These are phyloP conservation scores for Hymenochaete sp. DNA, from an alignment of 1,284 basidiomycete genomes.

Conservation along the genomic window DNA sequence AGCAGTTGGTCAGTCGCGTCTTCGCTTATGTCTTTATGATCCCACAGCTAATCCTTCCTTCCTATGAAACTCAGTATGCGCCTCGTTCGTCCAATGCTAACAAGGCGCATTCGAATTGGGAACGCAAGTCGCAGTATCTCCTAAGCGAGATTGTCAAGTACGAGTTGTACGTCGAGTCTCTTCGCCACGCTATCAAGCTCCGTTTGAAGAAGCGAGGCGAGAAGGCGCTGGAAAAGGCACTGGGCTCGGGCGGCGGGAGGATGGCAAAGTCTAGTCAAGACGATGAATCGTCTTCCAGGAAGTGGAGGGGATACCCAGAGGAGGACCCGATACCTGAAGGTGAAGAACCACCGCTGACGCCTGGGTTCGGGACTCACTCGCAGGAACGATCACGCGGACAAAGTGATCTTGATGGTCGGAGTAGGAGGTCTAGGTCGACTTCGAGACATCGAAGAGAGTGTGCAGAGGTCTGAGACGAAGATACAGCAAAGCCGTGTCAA, in stretches of 20 bases:
- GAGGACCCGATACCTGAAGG: constrained; percentile 21
- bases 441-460: constrained; percentile 8
- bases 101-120: constrained; percentile 87
- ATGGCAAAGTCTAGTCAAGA: background rate
- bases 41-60: background rate
- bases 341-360: constrained; percentile 19
- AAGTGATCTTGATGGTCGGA: background rate
- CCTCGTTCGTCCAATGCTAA: constrained; percentile 63
- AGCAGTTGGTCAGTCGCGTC: constrained; percentile 52
- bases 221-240: constrained; percentile 72
- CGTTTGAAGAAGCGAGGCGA: constrained; percentile 81
- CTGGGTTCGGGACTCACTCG: constrained; percentile 2
- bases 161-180: constrained; percentile 87
- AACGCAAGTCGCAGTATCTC: constrained; percentile 81
- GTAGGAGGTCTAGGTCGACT: constrained; percentile 9
- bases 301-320: constrained; percentile 18
- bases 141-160: constrained; percentile 93
- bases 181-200: constrained; percentile 72
- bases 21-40: constrained; percentile 3
- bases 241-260: constrained; percentile 32
- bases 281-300: background rate
- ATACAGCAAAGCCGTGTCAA: no score
- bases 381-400: background rate
- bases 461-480: constrained; percentile 10
- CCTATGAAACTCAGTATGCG: constrained; percentile 50